Percentiles rank a stretch among this genome's conserved stretches.
Evolutionary conservation across 257 asterid genomes (phyloP).

Genomic region (Schizonepeta tenuifolia): DNA sequence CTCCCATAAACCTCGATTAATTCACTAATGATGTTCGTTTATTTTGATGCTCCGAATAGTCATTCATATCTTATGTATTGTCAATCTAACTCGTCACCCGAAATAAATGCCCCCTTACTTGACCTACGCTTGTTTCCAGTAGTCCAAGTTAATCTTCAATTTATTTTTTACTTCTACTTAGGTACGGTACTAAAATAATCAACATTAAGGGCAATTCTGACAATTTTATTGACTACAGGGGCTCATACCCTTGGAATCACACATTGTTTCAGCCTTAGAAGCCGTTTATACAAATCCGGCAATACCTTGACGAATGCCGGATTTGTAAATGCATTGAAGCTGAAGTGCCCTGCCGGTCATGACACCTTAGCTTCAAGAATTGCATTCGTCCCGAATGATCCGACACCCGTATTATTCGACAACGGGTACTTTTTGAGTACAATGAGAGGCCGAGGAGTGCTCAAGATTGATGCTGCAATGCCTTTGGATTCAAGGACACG

Average conservation of each 20-base stretch:
- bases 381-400: slow-evolving; percentile 41
- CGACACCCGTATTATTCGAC: slow-evolving; percentile 43
- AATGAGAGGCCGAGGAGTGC: slow-evolving; percentile 43
- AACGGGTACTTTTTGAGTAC: slow-evolving; percentile 44
- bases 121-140: too few relatives aligned
- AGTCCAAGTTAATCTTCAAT: too few relatives aligned
- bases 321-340: slow-evolving; percentile 20
- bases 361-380: slow-evolving; percentile 21
- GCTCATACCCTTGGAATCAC: slow-evolving; percentile 53
- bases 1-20: too few relatives aligned
- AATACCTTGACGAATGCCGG: slow-evolving; percentile 7
- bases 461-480: slow-evolving; percentile 49
- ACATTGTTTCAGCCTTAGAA: slow-evolving; percentile 41
- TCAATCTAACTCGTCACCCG: too few relatives aligned
- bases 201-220: not conserved
- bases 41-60: too few relatives aligned
- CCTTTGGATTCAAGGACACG: slow-evolving; percentile 48
- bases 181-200: not conserved
- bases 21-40: too few relatives aligned
- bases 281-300: slow-evolving; percentile 29
- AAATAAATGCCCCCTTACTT: too few relatives aligned
- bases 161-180: too few relatives aligned
- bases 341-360: slow-evolving; percentile 36
- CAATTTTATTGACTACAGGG: slow-evolving; percentile 32
- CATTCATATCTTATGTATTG: too few relatives aligned